phyloP scores from a whole-genome alignment of 805 yeast genomes.

The Cephaloascus fragrans region DNA sequence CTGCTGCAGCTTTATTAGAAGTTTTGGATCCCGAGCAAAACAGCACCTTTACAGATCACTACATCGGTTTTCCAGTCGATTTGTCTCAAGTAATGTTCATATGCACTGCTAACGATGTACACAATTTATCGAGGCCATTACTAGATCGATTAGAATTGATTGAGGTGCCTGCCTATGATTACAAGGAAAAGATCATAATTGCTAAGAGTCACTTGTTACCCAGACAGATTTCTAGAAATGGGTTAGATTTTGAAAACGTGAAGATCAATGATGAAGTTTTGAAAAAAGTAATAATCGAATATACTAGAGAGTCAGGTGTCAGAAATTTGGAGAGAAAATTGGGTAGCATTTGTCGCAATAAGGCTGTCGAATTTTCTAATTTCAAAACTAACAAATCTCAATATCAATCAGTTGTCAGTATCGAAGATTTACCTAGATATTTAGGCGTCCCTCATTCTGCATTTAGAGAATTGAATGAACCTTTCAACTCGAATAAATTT shows the following conservation, averaged over 20 bases:
- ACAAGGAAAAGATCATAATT: conserved; percentile 65
- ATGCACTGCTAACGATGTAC: conserved; percentile 78
- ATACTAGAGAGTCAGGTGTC: conserved; percentile 83
- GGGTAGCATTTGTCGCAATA: conserved; percentile 70
- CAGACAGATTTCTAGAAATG: conserved; percentile 62
- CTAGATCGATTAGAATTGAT: conserved; percentile 80
- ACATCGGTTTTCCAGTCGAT: conserved; percentile 78
- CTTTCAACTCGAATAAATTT: conserved; percentile 37
- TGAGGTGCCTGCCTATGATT: conserved; percentile 70
- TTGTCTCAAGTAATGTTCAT: conserved; percentile 71
- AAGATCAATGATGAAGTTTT: conserved; percentile 43
- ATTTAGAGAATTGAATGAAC: conserved; percentile 8
- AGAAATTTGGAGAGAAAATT: conserved; percentile 67
- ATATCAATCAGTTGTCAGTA: conserved; percentile 32
- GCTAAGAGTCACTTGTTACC: conserved; percentile 64
- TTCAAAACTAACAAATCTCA: conserved; percentile 9
- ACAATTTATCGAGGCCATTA: conserved; percentile 64
- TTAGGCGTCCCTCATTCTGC: conserved; percentile 55
- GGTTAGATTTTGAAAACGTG: conserved; percentile 38
- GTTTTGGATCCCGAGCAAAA: conserved; percentile 90
- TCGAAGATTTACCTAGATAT: conserved; percentile 52
- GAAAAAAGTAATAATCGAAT: conserved; percentile 51
- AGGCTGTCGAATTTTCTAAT: conserved; percentile 61
- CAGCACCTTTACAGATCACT: conserved; percentile 66
- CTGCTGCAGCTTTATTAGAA: conserved; percentile 82